phyloP scores from a whole-genome alignment of 2,329 filamentous ascomycete genomes.

The Dactylellina sp. region DNA sequence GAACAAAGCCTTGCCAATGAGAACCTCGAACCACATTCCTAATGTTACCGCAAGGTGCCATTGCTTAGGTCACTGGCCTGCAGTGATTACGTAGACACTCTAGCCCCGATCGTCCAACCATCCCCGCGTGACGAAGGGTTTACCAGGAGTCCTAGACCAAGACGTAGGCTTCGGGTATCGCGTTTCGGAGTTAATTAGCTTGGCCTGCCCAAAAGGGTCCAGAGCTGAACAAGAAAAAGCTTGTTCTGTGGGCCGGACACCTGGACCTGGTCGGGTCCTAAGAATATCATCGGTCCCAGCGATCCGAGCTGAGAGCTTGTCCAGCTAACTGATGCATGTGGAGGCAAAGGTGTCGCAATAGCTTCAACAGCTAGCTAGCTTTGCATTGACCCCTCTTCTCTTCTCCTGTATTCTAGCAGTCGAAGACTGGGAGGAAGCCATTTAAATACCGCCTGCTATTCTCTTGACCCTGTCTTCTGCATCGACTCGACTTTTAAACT shows the following conservation, averaged over 20 bases:
- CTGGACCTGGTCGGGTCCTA: too few relatives aligned
- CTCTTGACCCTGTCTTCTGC: too few relatives aligned
- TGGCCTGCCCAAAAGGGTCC: conserved; percentile 15
- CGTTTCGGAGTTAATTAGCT: conserved; percentile 40
- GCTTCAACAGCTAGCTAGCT: background rate
- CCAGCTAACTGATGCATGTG: background rate
- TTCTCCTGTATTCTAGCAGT: background rate
- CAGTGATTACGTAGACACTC: conserved; percentile 22
- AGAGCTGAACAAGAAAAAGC: conserved; percentile 1
- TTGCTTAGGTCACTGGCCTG: background rate
- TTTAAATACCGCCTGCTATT: conserved; percentile 12
- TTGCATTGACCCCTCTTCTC: conserved; percentile 7
- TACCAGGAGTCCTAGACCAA: conserved; percentile 2
- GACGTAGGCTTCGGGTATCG: conserved; percentile 25
- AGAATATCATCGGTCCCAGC: too few relatives aligned
- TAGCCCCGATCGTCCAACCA: background rate
- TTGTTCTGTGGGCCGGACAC: too few relatives aligned
- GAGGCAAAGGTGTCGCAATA: conserved; percentile 11
- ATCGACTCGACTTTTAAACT: too few relatives aligned
- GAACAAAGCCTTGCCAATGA: too few relatives aligned
- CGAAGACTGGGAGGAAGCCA: background rate
- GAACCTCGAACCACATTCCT: too few relatives aligned
- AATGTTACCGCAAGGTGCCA: background rate
- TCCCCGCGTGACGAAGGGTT: background rate
- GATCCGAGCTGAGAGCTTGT: conserved; percentile 27